Percentiles rank a stretch among this genome's conserved stretches.
Conservation (phyloP, 352 stramenopile genomes). For the Globisporangium parvum region DNA sequence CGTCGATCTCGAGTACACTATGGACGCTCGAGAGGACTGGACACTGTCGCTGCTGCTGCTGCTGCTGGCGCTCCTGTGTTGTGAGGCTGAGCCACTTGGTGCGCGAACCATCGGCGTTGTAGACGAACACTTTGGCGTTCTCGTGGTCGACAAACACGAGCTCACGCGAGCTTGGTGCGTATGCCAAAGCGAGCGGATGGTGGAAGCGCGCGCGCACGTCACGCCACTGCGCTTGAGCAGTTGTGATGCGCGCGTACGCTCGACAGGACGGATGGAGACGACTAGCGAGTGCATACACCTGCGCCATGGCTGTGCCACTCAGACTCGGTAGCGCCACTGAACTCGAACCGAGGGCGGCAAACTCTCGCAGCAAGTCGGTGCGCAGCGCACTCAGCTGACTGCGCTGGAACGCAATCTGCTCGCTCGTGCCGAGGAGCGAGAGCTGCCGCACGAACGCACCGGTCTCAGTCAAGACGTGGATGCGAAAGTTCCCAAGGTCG, state of each 20-base stretch:
- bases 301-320: constrained; percentile 19
- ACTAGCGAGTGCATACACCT: constrained; percentile 28
- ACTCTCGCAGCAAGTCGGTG: constrained; percentile 24
- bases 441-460: constrained; percentile 46
- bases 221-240: constrained; percentile 22
- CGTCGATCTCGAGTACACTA: constrained; percentile 18
- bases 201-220: constrained; percentile 32
- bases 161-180: constrained; percentile 26
- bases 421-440: constrained; percentile 33
- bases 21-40: constrained; percentile 21
- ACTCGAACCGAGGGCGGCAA: constrained; percentile 13
- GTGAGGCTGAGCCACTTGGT: constrained; percentile 31
- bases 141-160: constrained; percentile 45
- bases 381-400: constrained; percentile 24
- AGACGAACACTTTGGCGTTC: constrained; percentile 40
- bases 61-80: constrained; percentile 8
- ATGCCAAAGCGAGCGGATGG: constrained; percentile 32
- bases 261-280: constrained; percentile 35
- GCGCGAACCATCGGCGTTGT: constrained; percentile 43
- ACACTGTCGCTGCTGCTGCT: background rate
- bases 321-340: constrained; percentile 14
- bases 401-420: constrained; percentile 39
- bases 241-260: constrained; percentile 31
- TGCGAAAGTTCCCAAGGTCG: constrained; percentile 56
- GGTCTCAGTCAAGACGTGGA: constrained; percentile 62